Conservation (phyloP, 2,329 filamentous ascomycete genomes). For the Fusarium sp. region DNA sequence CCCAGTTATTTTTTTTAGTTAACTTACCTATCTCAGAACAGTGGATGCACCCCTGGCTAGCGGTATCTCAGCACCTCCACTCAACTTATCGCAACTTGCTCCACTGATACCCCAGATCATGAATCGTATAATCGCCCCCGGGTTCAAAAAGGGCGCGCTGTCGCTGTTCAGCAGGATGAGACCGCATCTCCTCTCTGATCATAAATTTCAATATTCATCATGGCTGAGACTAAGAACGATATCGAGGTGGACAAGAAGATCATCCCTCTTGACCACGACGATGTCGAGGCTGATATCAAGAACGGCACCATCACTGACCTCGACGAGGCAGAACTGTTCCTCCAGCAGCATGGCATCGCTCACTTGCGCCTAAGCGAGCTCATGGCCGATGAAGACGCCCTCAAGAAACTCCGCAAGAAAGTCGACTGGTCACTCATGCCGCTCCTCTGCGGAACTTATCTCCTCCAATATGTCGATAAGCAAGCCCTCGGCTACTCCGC, state of each 20-base stretch:
- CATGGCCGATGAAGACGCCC: constrained; percentile 37
- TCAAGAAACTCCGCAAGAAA: constrained; percentile 48
- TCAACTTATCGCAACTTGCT: constrained; percentile 5
- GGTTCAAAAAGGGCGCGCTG: constrained; percentile 29
- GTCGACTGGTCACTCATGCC: constrained; percentile 62
- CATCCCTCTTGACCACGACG: constrained; percentile 27
- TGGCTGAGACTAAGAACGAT: constrained; percentile 32
- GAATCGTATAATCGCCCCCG: constrained; percentile 25
- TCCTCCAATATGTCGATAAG: constrained; percentile 66
- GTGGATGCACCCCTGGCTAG: constrained; percentile 13
- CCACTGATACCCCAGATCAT: constrained; percentile 36
- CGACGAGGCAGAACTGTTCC: constrained; percentile 41
- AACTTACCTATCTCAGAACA: constrained; percentile 6
- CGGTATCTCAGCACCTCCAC: constrained; percentile 28
- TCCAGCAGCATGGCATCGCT: constrained; percentile 39
- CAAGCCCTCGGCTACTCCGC: constrained; percentile 62
- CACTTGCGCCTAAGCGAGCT: constrained; percentile 37
- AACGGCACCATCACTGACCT: constrained; percentile 36
- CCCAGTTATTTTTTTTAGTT: neutral
- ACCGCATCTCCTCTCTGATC: neutral
- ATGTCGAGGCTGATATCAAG: constrained; percentile 40
- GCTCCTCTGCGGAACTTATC: constrained; percentile 59
- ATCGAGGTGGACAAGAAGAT: constrained; percentile 36
- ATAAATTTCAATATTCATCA: neutral
- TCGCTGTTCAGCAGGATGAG: neutral